These are phyloP conservation scores for Amniculicola lignicola DNA, from an alignment of 495 filamentous ascomycete genomes.

Conservation along the genomic window DNA sequence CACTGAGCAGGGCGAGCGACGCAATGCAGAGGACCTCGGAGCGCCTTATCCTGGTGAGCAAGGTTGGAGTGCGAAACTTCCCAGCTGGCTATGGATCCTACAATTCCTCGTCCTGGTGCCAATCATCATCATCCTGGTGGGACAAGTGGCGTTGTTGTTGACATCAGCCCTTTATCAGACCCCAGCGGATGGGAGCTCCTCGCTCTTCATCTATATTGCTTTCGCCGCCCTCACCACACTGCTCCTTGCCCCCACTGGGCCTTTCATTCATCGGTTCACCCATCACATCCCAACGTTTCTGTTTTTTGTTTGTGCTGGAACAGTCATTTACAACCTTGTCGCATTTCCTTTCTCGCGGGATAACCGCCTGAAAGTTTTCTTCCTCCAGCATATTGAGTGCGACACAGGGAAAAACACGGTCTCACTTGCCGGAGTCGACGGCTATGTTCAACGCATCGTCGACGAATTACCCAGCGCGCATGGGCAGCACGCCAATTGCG, in stretches of 20 bases:
- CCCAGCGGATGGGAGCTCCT: constrained; percentile 54
- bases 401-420: constrained; percentile 66
- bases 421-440: constrained; percentile 66
- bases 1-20: constrained; percentile 35
- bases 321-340: constrained; percentile 78
- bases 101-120: constrained; percentile 81
- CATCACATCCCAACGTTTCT: constrained; percentile 78
- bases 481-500: constrained; percentile 59
- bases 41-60: constrained; percentile 77
- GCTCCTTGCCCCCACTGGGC: constrained; percentile 71
- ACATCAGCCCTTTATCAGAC: constrained; percentile 74
- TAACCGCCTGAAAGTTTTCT: constrained; percentile 81
- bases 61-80: constrained; percentile 73
- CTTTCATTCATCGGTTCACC: constrained; percentile 82
- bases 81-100: constrained; percentile 78
- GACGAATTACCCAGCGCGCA: constrained; percentile 66
- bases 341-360: constrained; percentile 84
- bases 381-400: constrained; percentile 76
- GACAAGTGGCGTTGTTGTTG: constrained; percentile 70
- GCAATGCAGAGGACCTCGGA: constrained; percentile 39
- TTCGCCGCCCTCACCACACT: constrained; percentile 66
- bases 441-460: constrained; percentile 67
- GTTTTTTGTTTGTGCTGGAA: constrained; percentile 68
- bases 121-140: constrained; percentile 68
- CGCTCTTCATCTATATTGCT: constrained; percentile 59